phyloP scores from a whole-genome alignment of 768 basidiomycete genomes.

The Naganishia vishniacii region DNA sequence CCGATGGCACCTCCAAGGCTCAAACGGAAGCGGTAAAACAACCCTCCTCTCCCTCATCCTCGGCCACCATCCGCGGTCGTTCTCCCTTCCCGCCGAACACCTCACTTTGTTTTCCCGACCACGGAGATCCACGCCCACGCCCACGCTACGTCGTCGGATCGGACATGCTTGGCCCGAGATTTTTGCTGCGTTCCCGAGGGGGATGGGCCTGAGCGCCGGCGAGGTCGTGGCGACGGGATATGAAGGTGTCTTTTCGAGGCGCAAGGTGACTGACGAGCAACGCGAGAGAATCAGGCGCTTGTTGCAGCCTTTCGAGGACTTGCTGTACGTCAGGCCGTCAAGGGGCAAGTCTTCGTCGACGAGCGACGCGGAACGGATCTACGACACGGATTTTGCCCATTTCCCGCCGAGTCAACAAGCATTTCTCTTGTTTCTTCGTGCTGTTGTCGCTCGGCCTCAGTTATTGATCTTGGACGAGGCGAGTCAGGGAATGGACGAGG shows the following conservation, averaged over 20 bases:
- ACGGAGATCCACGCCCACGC: conserved; percentile 64
- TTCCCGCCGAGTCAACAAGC: conserved; percentile 71
- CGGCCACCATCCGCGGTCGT: conserved; percentile 93
- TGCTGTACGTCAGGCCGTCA: conserved; percentile 23
- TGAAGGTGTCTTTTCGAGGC: conserved; percentile 70
- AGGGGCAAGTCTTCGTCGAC: not conserved
- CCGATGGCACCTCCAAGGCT: conserved; percentile 82
- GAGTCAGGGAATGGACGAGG: conserved; percentile 84
- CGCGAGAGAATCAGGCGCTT: conserved; percentile 56
- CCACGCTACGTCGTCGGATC: conserved; percentile 59
- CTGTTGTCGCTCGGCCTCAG: conserved; percentile 67
- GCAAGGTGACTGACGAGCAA: conserved; percentile 51
- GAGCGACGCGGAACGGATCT: conserved; percentile 52
- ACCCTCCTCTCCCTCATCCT: conserved; percentile 83
- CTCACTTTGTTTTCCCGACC: conserved; percentile 61
- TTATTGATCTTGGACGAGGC: conserved; percentile 85
- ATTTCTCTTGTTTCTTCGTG: conserved; percentile 75
- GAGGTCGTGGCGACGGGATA: conserved; percentile 84
- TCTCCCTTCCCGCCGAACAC: conserved; percentile 57
- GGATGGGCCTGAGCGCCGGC: conserved; percentile 61
- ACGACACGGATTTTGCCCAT: conserved; percentile 55
- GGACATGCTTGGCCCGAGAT: conserved; percentile 85
- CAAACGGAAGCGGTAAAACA: conserved; percentile 93
- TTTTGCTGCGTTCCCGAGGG: conserved; percentile 79
- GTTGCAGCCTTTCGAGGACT: conserved; percentile 56